Conservation (phyloP, 345 rosid species). For the Salix purpurea region DNA sequence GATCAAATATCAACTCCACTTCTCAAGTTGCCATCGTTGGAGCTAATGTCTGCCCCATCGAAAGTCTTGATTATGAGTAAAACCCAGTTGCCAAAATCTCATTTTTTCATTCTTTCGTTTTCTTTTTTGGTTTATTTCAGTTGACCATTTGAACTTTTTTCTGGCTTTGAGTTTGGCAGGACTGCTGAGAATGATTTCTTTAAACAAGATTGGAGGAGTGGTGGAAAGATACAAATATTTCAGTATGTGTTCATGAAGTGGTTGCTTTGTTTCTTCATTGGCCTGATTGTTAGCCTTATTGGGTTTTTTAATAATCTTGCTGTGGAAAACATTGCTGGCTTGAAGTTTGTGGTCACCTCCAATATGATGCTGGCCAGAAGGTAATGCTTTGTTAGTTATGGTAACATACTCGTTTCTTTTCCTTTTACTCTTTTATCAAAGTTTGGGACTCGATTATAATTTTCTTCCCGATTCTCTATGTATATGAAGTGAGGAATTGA, state of each 20-base stretch:
- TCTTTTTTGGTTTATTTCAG: background rate
- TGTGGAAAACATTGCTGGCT: constrained; percentile 82
- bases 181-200: constrained; percentile 82
- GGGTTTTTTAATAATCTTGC: constrained; percentile 84
- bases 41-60: constrained; percentile 67
- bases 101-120: background rate
- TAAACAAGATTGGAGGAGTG: constrained; percentile 88
- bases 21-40: constrained; percentile 97
- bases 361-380: constrained; percentile 69
- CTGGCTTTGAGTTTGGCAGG: constrained; percentile 24
- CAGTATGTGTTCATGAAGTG: constrained; percentile 83
- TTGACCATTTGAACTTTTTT: background rate
- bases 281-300: constrained; percentile 61
- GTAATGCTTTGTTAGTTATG: constrained; percentile 17
- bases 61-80: constrained; percentile 95
- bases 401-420: background rate
- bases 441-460: background rate
- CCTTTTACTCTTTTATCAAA: background rate
- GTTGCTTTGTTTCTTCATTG: constrained; percentile 65
- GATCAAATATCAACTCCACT: constrained; percentile 55
- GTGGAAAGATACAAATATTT: constrained; percentile 54
- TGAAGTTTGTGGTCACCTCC: constrained; percentile 82
- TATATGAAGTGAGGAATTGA: background rate
- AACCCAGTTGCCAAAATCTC: background rate
- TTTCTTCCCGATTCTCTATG: background rate